Base-by-base conservation (phyloP, 2,329 filamentous ascomycete species). In the Ceratocystis colombiana region DNA sequence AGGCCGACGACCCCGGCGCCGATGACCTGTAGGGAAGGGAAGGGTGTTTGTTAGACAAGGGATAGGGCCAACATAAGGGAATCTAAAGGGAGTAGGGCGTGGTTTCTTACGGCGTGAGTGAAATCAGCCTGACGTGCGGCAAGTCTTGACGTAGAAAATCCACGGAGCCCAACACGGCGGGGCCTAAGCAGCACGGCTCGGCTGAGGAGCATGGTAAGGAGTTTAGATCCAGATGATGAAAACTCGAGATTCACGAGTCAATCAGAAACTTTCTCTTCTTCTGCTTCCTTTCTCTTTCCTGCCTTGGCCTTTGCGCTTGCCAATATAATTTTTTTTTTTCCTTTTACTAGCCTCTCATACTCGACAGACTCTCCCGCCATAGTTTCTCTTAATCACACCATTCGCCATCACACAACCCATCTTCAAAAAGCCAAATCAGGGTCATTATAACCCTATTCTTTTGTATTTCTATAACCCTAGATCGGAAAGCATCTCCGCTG, bases 1-100 rank as follows among this genome's bases (percentile, higher is more conserved):
- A 96, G 82, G 10, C 92, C 92, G 45, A 96, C 87, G 0, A 89
- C 82, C 69, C 83, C 83, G 70, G 79, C 82, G 70, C 83, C 83
- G 65, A 85, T 79, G 44, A 85, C 78, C 78, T 83, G 69, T 20
- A 46, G 20, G 10, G 22, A 37, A 6, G 50, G 20, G 37, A 20
- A n/a, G 50, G 37, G 53, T 30, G 12, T 3, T 46, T 8, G 44
- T 25, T 46, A 45, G 41, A 20, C 7, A 22, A 28, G 64, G 15
- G 20, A n/a, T 57, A 44, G 25, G 53, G 20, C 37, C 5, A 15
- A 15, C 53, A 28, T 7, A 37, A 33, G 50, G 45, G 2, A 15
- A 33, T 22, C 12, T 10, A 12, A 12, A 33, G 41, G 30, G 53
- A 5, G 20, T 15, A 17, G 41, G 25, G 33, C n/a, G 6, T 48